Evolutionary conservation across 139 green algal species (phyloP).

Genomic region (Closterium sp.): DNA sequence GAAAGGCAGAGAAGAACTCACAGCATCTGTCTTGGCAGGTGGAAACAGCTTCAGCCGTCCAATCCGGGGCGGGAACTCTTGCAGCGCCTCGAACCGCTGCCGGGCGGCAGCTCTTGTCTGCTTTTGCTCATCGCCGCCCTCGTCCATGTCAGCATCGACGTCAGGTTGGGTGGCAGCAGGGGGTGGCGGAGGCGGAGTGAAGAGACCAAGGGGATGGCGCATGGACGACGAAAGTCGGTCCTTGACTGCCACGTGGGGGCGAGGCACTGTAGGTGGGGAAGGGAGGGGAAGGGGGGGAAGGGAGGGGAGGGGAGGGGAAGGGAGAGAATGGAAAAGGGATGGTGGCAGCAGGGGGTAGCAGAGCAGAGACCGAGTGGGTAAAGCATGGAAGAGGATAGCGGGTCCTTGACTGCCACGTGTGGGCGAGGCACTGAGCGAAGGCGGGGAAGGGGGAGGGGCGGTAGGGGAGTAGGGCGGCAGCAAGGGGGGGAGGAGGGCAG

Average conservation of each 20-base stretch:
- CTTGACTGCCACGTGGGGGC: neutral
- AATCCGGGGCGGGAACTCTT: slow-evolving; percentile 31
- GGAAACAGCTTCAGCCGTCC: slow-evolving; percentile 35
- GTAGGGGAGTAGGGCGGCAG: no score
- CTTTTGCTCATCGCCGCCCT: neutral
- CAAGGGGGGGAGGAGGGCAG: neutral
- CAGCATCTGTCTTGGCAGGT: slow-evolving; percentile 35
- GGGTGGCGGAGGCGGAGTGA: neutral
- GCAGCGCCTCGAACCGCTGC: slow-evolving; percentile 2
- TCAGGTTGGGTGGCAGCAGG: neutral
- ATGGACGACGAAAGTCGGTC: neutral
- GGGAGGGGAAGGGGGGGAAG: no score
- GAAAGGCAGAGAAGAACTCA: slow-evolving; percentile 6
- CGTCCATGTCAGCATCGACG: neutral
- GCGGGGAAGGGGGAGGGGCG: neutral
- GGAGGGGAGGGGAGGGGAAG: no score
- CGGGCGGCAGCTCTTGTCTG: neutral
- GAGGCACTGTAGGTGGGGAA: no score
- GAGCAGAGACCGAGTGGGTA: no score
- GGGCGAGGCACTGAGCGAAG: neutral
- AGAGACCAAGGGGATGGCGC: neutral
- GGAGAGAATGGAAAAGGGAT: no score
- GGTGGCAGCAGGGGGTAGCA: no score
- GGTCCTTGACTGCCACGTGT: no score
- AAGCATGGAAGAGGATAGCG: no score